Conservation (phyloP, 169 alveolate genomes). For the Babesia ovis region DNA sequence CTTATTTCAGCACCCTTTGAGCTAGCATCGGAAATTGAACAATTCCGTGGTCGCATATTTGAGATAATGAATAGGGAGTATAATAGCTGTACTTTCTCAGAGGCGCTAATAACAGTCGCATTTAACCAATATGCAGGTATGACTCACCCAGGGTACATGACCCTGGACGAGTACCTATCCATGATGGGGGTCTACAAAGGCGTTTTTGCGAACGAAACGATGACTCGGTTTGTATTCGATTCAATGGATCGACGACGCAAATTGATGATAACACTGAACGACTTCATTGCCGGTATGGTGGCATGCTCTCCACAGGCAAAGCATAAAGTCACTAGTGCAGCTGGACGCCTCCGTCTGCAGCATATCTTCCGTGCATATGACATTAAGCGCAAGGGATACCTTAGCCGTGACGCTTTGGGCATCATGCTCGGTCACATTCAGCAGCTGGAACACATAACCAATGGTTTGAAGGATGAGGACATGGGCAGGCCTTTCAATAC, state of each 20-base stretch:
- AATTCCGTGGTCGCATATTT: conserved; percentile 30
- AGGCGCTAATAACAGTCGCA: conserved; percentile 59
- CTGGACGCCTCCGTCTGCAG: conserved; percentile 74
- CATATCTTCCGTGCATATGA: conserved; percentile 78
- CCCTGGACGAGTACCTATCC: conserved; percentile 39
- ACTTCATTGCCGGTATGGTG: conserved; percentile 75
- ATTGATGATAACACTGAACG: conserved; percentile 58
- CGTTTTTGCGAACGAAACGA: conserved; percentile 63
- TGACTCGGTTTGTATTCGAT: conserved; percentile 67
- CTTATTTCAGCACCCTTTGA: conserved; percentile 40
- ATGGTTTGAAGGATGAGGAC: conserved; percentile 20
- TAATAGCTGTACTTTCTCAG: conserved; percentile 15
- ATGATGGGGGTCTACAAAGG: conserved; percentile 47
- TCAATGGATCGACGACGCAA: conserved; percentile 72
- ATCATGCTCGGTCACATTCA: conserved; percentile 64
- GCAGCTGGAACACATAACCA: conserved; percentile 47
- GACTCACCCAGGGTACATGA: conserved; percentile 49
- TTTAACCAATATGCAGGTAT: conserved; percentile 63
- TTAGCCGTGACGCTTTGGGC: conserved; percentile 40
- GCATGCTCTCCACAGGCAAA: conserved; percentile 76
- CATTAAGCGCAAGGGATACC: conserved; percentile 68
- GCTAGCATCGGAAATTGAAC: conserved; percentile 25
- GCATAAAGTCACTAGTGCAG: conserved; percentile 46
- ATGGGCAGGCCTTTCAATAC: not conserved
- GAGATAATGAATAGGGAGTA: conserved; percentile 20